A percentile compares a stretch with the other conserved stretches of the same genome.
phyloP scores from a whole-genome alignment of 345 rosid species.

The Tarenaya hassleriana region DNA sequence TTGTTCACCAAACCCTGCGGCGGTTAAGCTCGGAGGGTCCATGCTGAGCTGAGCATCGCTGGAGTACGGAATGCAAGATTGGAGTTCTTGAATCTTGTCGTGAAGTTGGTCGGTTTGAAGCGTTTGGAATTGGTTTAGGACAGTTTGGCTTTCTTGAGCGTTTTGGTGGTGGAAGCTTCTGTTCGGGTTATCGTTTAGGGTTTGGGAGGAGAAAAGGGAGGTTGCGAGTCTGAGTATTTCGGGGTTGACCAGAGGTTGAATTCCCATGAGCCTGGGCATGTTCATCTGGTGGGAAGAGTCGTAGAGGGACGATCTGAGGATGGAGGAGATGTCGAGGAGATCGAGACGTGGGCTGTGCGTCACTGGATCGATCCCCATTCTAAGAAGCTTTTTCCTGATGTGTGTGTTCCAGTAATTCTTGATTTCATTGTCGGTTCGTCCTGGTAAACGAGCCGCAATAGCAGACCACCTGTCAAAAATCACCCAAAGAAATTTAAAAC shows the following conservation, averaged over 20 bases:
- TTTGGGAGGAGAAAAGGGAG: slow-evolving; percentile 29
- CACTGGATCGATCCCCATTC: slow-evolving; percentile 84
- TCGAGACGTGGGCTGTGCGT: slow-evolving; percentile 73
- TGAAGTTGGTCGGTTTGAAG: slow-evolving; percentile 28
- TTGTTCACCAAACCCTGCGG: slow-evolving; percentile 22
- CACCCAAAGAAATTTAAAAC: slow-evolving; percentile 4
- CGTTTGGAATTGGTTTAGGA: slow-evolving; percentile 20
- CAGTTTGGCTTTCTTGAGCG: slow-evolving; percentile 20
- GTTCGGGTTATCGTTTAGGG: slow-evolving; percentile 25
- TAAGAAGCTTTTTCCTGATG: slow-evolving; percentile 58
- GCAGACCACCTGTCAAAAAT: slow-evolving; percentile 69
- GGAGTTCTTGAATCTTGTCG: slow-evolving; percentile 30
- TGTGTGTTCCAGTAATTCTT: slow-evolving; percentile 91
- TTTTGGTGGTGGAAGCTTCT: neutral
- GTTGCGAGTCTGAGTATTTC: slow-evolving; percentile 31
- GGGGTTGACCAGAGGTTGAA: slow-evolving; percentile 20
- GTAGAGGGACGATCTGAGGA: slow-evolving; percentile 33
- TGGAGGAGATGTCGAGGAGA: slow-evolving; percentile 44
- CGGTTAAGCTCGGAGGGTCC: slow-evolving; percentile 9
- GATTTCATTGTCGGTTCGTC: slow-evolving; percentile 86
- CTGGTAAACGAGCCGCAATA: slow-evolving; percentile 74
- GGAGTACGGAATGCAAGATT: slow-evolving; percentile 29
- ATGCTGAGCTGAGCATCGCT: slow-evolving; percentile 26
- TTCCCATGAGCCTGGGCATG: slow-evolving; percentile 30
- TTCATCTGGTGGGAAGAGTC: slow-evolving; percentile 30